phyloP scores from a whole-genome alignment of 2,329 filamentous ascomycete species.

The Aspergillus fructus region DNA sequence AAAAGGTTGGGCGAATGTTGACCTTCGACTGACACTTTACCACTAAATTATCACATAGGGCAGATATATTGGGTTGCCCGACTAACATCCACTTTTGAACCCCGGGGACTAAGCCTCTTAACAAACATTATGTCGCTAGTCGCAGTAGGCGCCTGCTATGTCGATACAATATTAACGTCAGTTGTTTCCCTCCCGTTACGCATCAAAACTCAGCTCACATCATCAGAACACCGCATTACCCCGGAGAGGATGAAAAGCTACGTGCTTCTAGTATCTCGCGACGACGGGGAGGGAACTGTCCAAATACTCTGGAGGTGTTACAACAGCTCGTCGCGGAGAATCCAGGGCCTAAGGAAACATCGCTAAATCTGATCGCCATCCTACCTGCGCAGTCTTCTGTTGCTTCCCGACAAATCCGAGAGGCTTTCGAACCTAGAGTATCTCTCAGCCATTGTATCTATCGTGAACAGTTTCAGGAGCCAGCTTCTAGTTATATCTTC shows the following conservation, averaged over 20 bases:
- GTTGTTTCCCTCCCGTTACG: constrained; percentile 18
- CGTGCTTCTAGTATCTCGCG: constrained; percentile 60
- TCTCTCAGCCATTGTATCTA: constrained; percentile 60
- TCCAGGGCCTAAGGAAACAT: constrained; percentile 8
- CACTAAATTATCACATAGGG: no score
- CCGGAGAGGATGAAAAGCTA: constrained; percentile 70
- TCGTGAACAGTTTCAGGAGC: constrained; percentile 53
- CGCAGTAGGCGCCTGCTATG: constrained; percentile 66
- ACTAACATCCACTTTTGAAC: not conserved
- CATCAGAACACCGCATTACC: constrained; percentile 54
- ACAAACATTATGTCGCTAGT: constrained; percentile 54
- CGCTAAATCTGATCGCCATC: constrained; percentile 42
- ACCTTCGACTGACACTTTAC: no score
- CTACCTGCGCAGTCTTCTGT: constrained; percentile 56
- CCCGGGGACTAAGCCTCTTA: not conserved
- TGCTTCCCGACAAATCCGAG: constrained; percentile 53
- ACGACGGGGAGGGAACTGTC: constrained; percentile 70
- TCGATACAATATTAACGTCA: constrained; percentile 69
- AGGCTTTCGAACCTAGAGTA: constrained; percentile 54
- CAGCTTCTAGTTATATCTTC: constrained; percentile 70
- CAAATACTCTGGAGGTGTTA: constrained; percentile 70
- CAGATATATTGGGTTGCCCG: no score
- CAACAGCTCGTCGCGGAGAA: constrained; percentile 55
- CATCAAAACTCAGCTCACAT: constrained; percentile 2
- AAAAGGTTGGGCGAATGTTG: no score